Evolutionary conservation across 768 basidiomycete species (phyloP), one percentile per base, ranked within the genome.

Genomic region (Rhizopogon vinicolor): DNA sequence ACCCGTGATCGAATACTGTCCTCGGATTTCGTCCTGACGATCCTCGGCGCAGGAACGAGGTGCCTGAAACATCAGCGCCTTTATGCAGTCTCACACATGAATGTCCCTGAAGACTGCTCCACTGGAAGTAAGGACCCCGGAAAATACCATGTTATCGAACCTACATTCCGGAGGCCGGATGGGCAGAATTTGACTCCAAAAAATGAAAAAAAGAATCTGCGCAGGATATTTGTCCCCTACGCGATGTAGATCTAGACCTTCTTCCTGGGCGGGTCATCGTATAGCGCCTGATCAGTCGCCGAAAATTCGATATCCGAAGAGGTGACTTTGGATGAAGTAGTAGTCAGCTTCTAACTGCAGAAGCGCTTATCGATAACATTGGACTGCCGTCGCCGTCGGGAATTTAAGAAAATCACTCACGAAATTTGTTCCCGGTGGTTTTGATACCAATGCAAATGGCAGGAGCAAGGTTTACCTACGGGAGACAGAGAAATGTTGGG

Each of bases 11-110:
- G 35, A 62, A 58, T 52, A 52, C 59, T 19, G 67, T 68, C 69
- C 67, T 68, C 67, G 67, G 69, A 68, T 43, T 66, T 60, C 51
- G 42, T 57, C 35, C 55, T 29, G 14, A 42, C 12, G 52, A 51
- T 55, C 16, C 54, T 45, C 12, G 61, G 65, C 42, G 56, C 58
- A 65, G 65, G 69, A 69, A 68, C 69, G 69, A 69, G 65, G 68
- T 52, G 57, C 60, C 58, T 18, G 37, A 41, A 39, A 25, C 51
- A 49, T 44, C 56, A 43, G 53, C 42, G 31, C 41, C 59, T 60
- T 52, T 67, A 63, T 59, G 44, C 35, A 19, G 22, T 68, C 67
- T 41, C 67, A 68, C 67, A 65, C 46, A 31, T 35, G 40, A 19
- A 51, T 55, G 69, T 67, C 67, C 67, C 67, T 71, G 63, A 53